Conservation (phyloP, 495 filamentous ascomycete genomes). For the Tuber brumale region DNA sequence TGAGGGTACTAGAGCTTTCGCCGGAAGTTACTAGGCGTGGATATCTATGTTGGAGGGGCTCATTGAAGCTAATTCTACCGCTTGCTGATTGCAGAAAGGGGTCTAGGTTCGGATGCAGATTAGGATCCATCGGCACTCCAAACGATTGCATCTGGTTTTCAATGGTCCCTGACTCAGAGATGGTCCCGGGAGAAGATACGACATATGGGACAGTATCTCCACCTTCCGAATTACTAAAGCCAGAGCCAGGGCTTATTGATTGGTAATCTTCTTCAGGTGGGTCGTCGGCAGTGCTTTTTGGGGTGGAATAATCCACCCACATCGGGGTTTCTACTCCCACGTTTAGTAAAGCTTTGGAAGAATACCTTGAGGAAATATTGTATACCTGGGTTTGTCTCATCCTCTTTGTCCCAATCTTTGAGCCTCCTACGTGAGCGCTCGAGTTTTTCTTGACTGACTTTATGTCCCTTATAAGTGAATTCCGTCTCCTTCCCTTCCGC, state of each 20-base stretch:
- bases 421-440: constrained; percentile 12
- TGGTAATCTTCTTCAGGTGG: neutral
- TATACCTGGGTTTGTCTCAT: constrained; percentile 2
- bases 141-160: neutral
- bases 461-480: constrained; percentile 15
- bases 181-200: constrained; percentile 1
- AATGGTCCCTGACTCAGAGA: neutral
- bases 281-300: neutral
- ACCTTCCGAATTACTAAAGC: neutral
- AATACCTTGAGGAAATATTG: neutral
- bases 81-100: neutral
- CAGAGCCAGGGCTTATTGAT: neutral
- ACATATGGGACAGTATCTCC: neutral
- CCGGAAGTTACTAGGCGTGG: neutral
- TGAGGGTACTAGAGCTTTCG: neutral
- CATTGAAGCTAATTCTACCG: neutral
- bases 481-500: constrained; percentile 5
- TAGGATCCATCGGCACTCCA: neutral
- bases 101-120: neutral
- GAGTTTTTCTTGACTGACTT: constrained; percentile 11
- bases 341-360: neutral
- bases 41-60: neutral
- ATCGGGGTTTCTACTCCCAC: neutral
- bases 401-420: neutral
- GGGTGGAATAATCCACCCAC: neutral